Evolutionary conservation across 164 flowering plant genomes (phyloP).

Genomic region (Magnolia kwangsiensis): DNA sequence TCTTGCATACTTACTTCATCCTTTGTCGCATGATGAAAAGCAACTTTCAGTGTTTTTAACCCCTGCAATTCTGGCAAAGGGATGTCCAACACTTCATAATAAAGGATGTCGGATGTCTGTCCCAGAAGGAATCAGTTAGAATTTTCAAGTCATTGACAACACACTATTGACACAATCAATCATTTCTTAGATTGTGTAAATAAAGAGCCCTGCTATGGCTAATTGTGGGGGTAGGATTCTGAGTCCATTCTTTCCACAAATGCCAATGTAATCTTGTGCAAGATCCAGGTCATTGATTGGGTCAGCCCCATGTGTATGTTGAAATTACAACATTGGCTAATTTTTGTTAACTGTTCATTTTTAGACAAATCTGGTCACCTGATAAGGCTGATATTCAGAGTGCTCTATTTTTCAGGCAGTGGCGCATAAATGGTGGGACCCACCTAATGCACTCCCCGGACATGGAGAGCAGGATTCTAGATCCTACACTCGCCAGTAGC

Average conservation of each 20-base stretch:
- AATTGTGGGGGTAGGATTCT: not conserved
- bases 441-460: no score
- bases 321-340: no score
- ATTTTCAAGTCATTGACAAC: not conserved
- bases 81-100: constrained; percentile 91
- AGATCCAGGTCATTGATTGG: no score
- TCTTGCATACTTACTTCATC: constrained; percentile 57
- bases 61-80: constrained; percentile 94
- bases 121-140: constrained; percentile 10
- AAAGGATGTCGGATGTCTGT: constrained; percentile 84
- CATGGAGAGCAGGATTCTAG: no score
- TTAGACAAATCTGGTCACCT: no score
- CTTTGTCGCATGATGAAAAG: constrained; percentile 78
- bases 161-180: not conserved
- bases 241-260: not conserved
- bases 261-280: not conserved
- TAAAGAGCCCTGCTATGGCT: not conserved
- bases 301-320: no score
- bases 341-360: no score
- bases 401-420: no score
- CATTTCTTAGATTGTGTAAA: not conserved
- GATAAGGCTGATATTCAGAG: no score
- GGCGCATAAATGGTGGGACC: no score
- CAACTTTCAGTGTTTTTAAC: constrained; percentile 81
- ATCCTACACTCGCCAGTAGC: not conserved